phyloP scores from a whole-genome alignment of 371 early-diverging fungal species.

The Mucor velutinosus region DNA sequence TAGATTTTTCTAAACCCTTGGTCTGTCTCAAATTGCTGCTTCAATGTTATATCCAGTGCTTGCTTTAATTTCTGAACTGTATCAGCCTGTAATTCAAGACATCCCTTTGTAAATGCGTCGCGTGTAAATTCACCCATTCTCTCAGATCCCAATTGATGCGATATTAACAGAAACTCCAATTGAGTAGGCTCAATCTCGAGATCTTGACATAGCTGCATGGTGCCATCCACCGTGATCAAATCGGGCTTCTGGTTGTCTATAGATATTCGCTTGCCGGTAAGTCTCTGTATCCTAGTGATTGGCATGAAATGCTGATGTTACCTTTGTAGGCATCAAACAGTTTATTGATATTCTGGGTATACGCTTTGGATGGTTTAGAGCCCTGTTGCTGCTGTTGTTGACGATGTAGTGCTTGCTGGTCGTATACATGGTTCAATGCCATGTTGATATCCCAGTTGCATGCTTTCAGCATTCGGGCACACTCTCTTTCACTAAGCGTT shows the following conservation, averaged over 20 bases:
- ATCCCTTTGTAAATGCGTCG: slow-evolving; percentile 67
- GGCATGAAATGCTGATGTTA: slow-evolving; percentile 3
- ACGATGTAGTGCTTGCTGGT: neutral
- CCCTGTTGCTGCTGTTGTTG: slow-evolving; percentile 7
- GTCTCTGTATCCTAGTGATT: neutral
- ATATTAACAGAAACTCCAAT: slow-evolving; percentile 73
- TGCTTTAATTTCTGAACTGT: slow-evolving; percentile 66
- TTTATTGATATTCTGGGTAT: slow-evolving; percentile 36
- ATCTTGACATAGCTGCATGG: slow-evolving; percentile 69
- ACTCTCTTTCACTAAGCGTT: slow-evolving; percentile 54
- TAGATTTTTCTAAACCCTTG: slow-evolving; percentile 78
- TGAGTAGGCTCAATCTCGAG: slow-evolving; percentile 80
- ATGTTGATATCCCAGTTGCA: slow-evolving; percentile 67
- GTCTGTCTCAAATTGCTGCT: slow-evolving; percentile 42
- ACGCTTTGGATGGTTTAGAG: neutral
- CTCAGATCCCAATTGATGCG: slow-evolving; percentile 71
- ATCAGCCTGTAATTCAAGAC: slow-evolving; percentile 68
- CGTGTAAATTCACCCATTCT: slow-evolving; percentile 79
- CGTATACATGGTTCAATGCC: slow-evolving; percentile 68
- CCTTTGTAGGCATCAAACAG: slow-evolving; percentile 77
- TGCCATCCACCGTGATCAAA: slow-evolving; percentile 75
- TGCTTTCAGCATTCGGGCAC: slow-evolving; percentile 53
- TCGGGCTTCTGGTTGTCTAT: slow-evolving; percentile 67
- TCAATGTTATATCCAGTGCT: slow-evolving; percentile 51
- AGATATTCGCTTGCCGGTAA: neutral